These are phyloP conservation scores for Linum trigynum DNA, from an alignment of 345 rosid genomes.

Conservation along the genomic window DNA sequence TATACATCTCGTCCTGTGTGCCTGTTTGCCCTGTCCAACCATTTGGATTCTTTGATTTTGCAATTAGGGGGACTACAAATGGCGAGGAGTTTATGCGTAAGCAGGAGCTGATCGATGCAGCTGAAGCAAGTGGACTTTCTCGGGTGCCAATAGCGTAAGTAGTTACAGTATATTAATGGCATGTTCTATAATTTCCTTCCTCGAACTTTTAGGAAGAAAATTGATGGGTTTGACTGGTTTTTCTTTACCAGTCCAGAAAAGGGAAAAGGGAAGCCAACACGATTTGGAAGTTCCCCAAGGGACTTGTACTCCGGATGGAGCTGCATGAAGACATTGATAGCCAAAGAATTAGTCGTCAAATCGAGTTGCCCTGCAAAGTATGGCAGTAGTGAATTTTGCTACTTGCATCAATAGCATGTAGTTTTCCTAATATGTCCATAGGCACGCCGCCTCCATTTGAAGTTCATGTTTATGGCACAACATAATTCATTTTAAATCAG, in stretches of 20 bases:
- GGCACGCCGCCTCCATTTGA: background rate
- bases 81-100: constrained; percentile 71
- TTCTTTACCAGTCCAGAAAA: constrained; percentile 60
- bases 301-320: constrained; percentile 96
- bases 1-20: background rate
- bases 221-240: constrained; percentile 11
- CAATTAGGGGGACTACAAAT: constrained; percentile 43
- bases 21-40: background rate
- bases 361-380: constrained; percentile 96
- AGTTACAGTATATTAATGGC: background rate
- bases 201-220: background rate
- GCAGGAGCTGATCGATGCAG: constrained; percentile 83
- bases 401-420: background rate
- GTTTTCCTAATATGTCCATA: background rate
- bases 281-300: constrained; percentile 63
- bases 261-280: constrained; percentile 59
- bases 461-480: no score
- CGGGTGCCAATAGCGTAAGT: constrained; percentile 58
- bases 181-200: background rate
- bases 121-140: constrained; percentile 95
- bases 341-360: constrained; percentile 76
- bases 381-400: constrained; percentile 12
- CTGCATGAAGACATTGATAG: constrained; percentile 74
- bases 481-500: no score
- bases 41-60: constrained; percentile 6